These are phyloP conservation scores for Pugionium dolabratum DNA, from an alignment of 345 rosid species.

Conservation along the genomic window DNA sequence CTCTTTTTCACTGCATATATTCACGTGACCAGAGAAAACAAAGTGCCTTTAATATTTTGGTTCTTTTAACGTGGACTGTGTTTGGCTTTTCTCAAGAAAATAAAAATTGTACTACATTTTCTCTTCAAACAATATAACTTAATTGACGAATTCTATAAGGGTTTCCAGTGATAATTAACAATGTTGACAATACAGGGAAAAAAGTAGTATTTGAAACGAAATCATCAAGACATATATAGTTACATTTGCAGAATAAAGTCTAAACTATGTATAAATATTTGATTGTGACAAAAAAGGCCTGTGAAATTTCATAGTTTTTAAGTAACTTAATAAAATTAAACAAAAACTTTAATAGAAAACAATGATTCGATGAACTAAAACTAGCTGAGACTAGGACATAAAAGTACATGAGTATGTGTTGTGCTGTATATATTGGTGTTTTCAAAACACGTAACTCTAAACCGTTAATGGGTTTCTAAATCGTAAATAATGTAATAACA, in stretches of 20 bases:
- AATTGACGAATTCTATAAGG: not conserved
- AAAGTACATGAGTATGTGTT: no score
- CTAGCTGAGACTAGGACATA: no score
- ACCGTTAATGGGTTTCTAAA: not conserved
- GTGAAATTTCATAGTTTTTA: no score
- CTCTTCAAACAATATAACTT: not conserved
- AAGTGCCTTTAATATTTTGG: slow-evolving; percentile 38
- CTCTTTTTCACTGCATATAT: slow-evolving; percentile 39
- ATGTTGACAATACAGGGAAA: not conserved
- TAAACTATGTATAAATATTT: no score
- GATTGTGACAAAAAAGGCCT: no score
- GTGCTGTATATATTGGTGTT: not conserved
- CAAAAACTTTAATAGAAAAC: no score
- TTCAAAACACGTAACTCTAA: not conserved
- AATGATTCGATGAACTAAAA: no score
- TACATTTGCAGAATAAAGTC: no score
- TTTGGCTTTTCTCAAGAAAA: slow-evolving; percentile 30
- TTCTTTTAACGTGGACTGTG: slow-evolving; percentile 39
- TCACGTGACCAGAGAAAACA: slow-evolving; percentile 42
- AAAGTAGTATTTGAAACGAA: not conserved
- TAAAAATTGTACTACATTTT: not conserved
- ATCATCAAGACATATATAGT: no score
- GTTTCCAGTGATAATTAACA: not conserved
- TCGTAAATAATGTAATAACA: not conserved
- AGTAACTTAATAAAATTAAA: no score